Evolutionary conservation across 805 yeast genomes (phyloP), one percentile per base, ranked within the genome.

Genomic region (Phaffomyces antillensis): DNA sequence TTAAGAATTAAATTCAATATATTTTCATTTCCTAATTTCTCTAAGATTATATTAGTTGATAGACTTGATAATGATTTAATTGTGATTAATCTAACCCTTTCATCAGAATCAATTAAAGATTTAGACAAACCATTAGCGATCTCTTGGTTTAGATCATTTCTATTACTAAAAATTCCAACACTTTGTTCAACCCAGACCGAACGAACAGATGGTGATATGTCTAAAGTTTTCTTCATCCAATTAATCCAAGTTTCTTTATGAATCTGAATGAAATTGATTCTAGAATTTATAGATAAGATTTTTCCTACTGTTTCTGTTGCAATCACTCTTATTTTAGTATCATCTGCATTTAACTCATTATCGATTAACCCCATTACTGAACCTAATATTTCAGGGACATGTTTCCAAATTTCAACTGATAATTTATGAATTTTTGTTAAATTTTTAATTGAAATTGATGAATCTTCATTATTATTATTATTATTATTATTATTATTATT

Each of bases 331-430:
- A 85, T 69, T 15, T 68, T 61, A 28, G 76, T 79, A 51, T 80
- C 76, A 36, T 83, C 86, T 0, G 95, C 87, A 46, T 78, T 79
- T 36, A 89, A 65, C 52, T 89, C 95, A 54, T 86, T 88, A 52
- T 86, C 86, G 5, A 89, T 67, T 42, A 86, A 73, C 0, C 95
- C 93, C 71, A 86, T 77, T 0, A 85, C 83, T 1, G 93, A 77
- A 4, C 76, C 72, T 11, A 86, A 67, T 18, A 86, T 65, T 39
- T 84, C 93, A 0, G 96, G 96, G 0, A 80, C 81, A 42, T 76
- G 72, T 52, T 71, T 76, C 96, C 96, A 90, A 3, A 89, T 66
- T 48, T 81, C 82, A 2, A 81, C 64, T 0, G 82, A 66, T 31
- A 87, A 64, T 12, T 62, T 70, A 56, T 88, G 95, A 4, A 86